Conservation (phyloP, 805 yeast species). For the Candida tibetensis region DNA sequence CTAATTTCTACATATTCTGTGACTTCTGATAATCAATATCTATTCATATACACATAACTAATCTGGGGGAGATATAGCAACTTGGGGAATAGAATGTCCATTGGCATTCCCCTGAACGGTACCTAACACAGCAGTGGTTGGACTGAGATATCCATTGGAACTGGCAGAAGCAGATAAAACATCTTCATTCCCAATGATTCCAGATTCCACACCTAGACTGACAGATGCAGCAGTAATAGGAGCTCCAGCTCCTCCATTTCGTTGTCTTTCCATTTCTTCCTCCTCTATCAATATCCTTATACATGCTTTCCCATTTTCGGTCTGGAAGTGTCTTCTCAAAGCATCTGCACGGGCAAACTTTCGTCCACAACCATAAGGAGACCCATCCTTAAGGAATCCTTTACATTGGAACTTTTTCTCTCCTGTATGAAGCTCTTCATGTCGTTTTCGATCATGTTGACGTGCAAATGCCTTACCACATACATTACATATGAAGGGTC, state of each 20-base stretch:
- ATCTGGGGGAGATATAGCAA: constrained; percentile 42
- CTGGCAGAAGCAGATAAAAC: not conserved
- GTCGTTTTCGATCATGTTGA: constrained; percentile 45
- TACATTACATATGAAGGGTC: constrained; percentile 68
- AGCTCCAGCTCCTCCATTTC: constrained; percentile 7
- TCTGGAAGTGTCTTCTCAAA: constrained; percentile 43
- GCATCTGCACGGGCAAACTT: constrained; percentile 48
- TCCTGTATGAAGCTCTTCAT: constrained; percentile 63
- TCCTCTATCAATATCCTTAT: constrained; percentile 40
- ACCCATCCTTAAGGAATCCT: constrained; percentile 48
- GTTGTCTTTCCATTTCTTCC: constrained; percentile 26
- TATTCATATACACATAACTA: no score
- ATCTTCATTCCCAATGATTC: not conserved
- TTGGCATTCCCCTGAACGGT: constrained; percentile 6
- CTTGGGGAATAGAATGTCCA: constrained; percentile 23
- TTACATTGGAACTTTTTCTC: constrained; percentile 72
- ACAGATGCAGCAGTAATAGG: constrained; percentile 7
- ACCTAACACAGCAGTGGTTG: constrained; percentile 11
- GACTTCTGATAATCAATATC: no score
- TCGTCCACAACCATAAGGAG: constrained; percentile 46
- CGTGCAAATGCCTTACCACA: constrained; percentile 75
- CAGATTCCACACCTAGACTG: not conserved
- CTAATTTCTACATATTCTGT: no score
- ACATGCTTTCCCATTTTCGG: constrained; percentile 46
- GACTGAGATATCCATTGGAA: constrained; percentile 16